Percentiles rank a stretch among this genome's conserved stretches.
phyloP scores from a whole-genome alignment of 441 rosid genomes.

The Geranium incanum region DNA sequence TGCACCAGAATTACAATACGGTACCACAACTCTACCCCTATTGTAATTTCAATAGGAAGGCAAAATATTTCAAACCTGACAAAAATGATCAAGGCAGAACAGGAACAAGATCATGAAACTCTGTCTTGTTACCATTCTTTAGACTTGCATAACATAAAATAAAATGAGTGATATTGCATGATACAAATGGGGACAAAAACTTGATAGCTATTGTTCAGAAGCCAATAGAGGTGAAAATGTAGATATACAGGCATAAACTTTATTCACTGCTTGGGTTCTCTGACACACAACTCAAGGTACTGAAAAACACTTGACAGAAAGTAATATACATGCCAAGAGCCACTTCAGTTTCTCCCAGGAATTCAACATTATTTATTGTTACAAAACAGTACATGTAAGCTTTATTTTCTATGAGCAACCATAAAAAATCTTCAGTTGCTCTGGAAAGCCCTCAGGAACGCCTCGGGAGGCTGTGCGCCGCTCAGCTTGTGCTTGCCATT shows the following conservation, averaged over 20 bases:
- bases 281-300: not conserved
- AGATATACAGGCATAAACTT: not conserved
- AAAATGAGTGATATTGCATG: no score
- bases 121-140: no score
- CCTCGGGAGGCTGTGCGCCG: slow-evolving; percentile 76
- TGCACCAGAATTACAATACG: no score
- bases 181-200: no score
- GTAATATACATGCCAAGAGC: not conserved
- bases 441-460: slow-evolving; percentile 57
- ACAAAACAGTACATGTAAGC: not conserved
- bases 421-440: slow-evolving; percentile 34
- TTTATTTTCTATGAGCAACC: not conserved
- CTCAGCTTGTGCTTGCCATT: slow-evolving; percentile 62
- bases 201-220: no score
- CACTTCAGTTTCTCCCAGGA: not conserved
- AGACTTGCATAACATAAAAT: no score
- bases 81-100: no score
- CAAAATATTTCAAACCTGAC: no score
- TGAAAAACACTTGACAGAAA: not conserved
- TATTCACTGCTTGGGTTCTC: slow-evolving; percentile 13
- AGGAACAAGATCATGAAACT: no score
- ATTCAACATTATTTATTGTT: not conserved
- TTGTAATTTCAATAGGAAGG: no score
- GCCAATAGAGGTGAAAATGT: no score
- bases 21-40: no score